phyloP scores from a whole-genome alignment of 257 asterid species.

The Solanum tarapatanum region DNA sequence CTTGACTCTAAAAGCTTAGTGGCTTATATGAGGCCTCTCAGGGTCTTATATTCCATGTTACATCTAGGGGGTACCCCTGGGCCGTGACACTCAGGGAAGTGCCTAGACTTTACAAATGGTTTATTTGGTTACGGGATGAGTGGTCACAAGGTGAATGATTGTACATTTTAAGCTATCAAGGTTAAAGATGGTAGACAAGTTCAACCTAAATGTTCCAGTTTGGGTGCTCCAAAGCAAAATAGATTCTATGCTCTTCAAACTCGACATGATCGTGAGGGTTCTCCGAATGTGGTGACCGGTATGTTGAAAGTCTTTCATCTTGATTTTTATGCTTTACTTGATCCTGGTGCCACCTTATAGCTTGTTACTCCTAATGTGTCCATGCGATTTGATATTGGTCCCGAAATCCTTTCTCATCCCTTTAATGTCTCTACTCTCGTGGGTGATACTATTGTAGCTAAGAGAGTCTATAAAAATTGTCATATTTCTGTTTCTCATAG shows the following conservation, averaged over 20 bases:
- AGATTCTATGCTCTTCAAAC: too few species aligned
- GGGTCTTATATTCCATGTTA: too few species aligned
- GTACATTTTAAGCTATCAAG: neutral
- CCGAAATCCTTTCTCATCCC: neutral
- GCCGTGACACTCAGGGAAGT: neutral
- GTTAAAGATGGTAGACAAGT: neutral
- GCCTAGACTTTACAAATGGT: neutral
- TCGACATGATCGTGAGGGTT: neutral
- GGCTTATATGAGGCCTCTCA: too few species aligned
- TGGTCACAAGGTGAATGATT: neutral
- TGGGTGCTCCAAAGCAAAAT: neutral
- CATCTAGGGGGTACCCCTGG: too few species aligned
- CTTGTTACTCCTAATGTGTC: neutral
- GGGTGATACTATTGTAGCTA: neutral
- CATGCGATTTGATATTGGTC: neutral
- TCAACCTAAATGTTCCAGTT: neutral
- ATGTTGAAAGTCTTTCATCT: neutral
- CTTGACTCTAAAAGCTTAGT: too few species aligned
- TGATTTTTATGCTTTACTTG: neutral
- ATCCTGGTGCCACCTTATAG: neutral
- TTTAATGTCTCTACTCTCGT: neutral
- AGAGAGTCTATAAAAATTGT: neutral
- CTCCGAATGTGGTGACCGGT: neutral
- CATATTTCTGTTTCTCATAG: neutral
- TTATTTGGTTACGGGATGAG: neutral